A percentile compares a stretch with the other conserved stretches of the same genome.
Evolutionary conservation across 805 yeast species (phyloP).

Genomic region (Lipomyces spencermartinsiae): DNA sequence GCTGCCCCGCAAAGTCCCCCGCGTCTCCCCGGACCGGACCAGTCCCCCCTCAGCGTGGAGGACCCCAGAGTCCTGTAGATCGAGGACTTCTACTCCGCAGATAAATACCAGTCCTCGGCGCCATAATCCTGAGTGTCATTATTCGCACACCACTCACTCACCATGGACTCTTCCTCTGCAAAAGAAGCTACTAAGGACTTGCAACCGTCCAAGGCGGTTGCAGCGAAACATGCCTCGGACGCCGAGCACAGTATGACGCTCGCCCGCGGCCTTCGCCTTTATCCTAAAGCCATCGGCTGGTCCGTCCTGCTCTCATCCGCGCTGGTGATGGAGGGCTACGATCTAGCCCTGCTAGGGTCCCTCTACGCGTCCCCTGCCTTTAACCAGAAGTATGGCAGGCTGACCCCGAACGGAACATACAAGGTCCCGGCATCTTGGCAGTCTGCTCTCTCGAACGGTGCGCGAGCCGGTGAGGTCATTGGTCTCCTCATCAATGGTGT

Average conservation of each 20-base stretch:
- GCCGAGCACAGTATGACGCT: constrained; percentile 43
- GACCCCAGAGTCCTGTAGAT: no score
- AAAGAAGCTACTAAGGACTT: background rate
- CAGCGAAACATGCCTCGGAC: constrained; percentile 4
- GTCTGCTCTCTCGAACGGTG: constrained; percentile 42
- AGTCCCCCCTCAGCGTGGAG: no score
- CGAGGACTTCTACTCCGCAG: constrained; percentile 57
- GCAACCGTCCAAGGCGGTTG: background rate
- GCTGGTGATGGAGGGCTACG: constrained; percentile 58
- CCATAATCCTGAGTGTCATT: constrained; percentile 49
- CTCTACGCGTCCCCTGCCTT: constrained; percentile 48
- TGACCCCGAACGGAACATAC: background rate
- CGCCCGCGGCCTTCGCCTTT: constrained; percentile 48
- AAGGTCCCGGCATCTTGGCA: constrained; percentile 43
- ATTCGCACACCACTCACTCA: constrained; percentile 53
- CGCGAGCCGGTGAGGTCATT: constrained; percentile 52
- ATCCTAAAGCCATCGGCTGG: constrained; percentile 56
- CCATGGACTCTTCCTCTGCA: background rate
- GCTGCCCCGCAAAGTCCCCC: no score
- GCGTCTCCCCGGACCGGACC: no score
- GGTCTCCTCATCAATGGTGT: constrained; percentile 56
- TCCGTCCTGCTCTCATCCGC: constrained; percentile 53
- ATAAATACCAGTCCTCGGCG: constrained; percentile 58
- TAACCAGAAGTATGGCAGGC: constrained; percentile 21
- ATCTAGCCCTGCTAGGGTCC: constrained; percentile 49